Evolutionary conservation across 257 asterid species (phyloP), one percentile per base, ranked within the genome.

Genomic region (Solanum piurae): DNA sequence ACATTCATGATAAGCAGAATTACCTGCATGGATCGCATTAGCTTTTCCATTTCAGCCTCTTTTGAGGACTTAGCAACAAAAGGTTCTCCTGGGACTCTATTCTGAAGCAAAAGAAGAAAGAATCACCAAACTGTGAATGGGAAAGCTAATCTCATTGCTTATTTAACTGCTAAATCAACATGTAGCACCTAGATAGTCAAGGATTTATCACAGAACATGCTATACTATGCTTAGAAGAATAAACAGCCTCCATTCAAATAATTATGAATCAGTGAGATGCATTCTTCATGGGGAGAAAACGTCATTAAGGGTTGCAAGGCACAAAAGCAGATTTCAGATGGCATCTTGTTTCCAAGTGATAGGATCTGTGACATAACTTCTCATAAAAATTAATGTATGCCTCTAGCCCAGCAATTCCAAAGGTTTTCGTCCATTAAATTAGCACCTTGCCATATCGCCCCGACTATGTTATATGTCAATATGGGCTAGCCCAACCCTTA

Each of bases 1-100:
- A 71, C 29, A 55, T 84, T 37, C 21, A 27, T 83, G 42, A 79
- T 68, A 84, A 29, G 38, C 37, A 71, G 29, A 18, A 31, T 52
- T 89, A 96, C 99, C 99, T 95, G 96, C 98, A 96, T 95, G 83
- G 99, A 96, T 92, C 94, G 95, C 92, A 96, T 20, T 14, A 96
- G 92, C 88, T 83, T 95, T 52, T 96, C 99, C 99, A 96, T 96
- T 92, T 96, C 99, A 4, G 98, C 98, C 88, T 96, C 99, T 88
- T 96, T 95, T 7, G 90, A 92, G 29, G 99, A 94, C 91, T 96
- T 96, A 60, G 99, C 93, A 83, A 92, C 90, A 89, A 96, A 96
- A 60, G 95, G 94, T 88, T 96, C 99, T 87, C 98, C 99, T 2
- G 98, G 98, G 83, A 60, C 88, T 89, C 99, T 94, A 91, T 92